phyloP scores from a whole-genome alignment of 129 eudicot species.

The Solidago caesia region DNA sequence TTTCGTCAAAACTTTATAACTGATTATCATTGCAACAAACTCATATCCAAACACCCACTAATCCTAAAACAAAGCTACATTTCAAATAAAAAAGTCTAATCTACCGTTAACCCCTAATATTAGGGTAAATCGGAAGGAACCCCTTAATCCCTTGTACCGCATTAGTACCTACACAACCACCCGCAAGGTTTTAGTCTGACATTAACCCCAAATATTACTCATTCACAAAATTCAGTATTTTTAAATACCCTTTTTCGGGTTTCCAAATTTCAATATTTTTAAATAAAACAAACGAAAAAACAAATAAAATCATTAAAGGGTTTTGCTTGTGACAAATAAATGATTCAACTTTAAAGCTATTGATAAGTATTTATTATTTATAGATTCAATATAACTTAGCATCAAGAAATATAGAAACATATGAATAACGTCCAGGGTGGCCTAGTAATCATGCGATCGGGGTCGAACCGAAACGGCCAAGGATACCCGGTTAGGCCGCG shows the following conservation, averaged over 20 bases:
- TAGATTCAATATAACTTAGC: too few relatives aligned
- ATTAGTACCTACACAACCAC: too few relatives aligned
- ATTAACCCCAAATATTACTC: too few relatives aligned
- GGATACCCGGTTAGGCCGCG: too few relatives aligned
- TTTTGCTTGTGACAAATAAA: background rate
- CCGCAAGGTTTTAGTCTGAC: background rate
- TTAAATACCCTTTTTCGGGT: background rate
- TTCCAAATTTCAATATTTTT: background rate
- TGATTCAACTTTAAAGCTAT: background rate
- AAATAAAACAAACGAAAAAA: background rate
- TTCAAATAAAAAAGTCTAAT: conserved; percentile 6
- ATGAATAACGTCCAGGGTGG: too few relatives aligned
- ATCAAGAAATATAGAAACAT: too few relatives aligned
- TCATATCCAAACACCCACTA: background rate
- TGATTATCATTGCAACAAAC: background rate
- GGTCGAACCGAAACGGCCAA: too few relatives aligned
- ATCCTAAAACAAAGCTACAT: background rate
- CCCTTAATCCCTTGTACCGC: too few relatives aligned
- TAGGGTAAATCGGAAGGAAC: too few relatives aligned
- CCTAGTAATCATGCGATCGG: too few relatives aligned
- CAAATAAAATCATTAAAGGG: conserved; percentile 12
- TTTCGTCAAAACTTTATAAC: conserved; percentile 3
- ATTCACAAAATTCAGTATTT: too few relatives aligned
- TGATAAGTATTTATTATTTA: too few relatives aligned
- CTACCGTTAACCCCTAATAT: conserved; percentile 1